Evolutionary conservation across 1,284 basidiomycete species (phyloP).

Genomic region (Pseudozyma hubeiensis): DNA sequence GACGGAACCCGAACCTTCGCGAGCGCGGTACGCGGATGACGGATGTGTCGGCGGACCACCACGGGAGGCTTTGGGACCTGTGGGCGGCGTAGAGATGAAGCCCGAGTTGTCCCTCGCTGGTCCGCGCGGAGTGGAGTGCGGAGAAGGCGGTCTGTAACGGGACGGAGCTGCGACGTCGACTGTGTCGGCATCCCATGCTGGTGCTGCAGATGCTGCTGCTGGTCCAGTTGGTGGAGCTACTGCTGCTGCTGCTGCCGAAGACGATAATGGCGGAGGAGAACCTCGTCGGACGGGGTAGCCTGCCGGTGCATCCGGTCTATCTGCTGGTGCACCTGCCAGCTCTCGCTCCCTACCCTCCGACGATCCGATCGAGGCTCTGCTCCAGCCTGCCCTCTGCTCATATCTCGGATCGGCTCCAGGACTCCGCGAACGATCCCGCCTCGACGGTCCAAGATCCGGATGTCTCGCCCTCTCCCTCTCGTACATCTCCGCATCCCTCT

Average conservation of each 20-base stretch:
- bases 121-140: constrained; percentile 17
- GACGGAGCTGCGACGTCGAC: constrained; percentile 3
- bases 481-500: constrained; percentile 15
- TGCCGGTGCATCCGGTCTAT: constrained; percentile 1
- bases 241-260: constrained; percentile 9
- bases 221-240: background rate
- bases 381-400: constrained; percentile 16
- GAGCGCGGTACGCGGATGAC: constrained; percentile 19
- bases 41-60: constrained; percentile 13
- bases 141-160: constrained; percentile 10
- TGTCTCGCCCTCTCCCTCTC: constrained; percentile 16
- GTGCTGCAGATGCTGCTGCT: constrained; percentile 9
- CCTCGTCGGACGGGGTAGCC: constrained; percentile 1
- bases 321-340: background rate
- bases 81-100: constrained; percentile 33
- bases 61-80: constrained; percentile 31
- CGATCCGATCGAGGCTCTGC: constrained; percentile 17
- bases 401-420: constrained; percentile 21
- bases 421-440: constrained; percentile 27
- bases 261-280: constrained; percentile 1
- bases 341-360: constrained; percentile 31
- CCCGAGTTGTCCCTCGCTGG: constrained; percentile 16
- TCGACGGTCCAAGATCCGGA: constrained; percentile 7
- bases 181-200: constrained; percentile 3
- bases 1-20: constrained; percentile 11